phyloP scores from a whole-genome alignment of 2,329 filamentous ascomycete species.

The Alternaria metachromatica region DNA sequence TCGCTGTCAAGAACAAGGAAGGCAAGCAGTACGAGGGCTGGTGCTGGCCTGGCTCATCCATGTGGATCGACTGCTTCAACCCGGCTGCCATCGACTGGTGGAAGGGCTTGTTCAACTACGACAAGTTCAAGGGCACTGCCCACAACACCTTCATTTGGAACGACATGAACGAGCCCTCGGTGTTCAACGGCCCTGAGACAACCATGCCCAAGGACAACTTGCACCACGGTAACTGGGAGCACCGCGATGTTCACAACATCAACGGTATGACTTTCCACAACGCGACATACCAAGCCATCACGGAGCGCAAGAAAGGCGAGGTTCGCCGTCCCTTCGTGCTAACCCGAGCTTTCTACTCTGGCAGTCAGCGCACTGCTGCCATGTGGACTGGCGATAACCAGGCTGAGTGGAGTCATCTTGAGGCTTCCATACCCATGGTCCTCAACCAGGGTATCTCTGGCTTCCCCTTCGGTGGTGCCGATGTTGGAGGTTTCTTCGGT shows the following conservation, averaged over 20 bases:
- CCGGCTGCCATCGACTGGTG: constrained; percentile 93
- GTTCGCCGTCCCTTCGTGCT: constrained; percentile 87
- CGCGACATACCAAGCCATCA: constrained; percentile 84
- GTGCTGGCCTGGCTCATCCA: constrained; percentile 97
- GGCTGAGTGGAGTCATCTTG: constrained; percentile 88
- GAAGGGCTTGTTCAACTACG: constrained; percentile 85
- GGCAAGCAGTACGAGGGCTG: constrained; percentile 89
- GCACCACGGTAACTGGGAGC: constrained; percentile 90
- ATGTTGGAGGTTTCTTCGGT: constrained; percentile 97
- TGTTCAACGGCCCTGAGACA: constrained; percentile 97
- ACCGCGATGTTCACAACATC: constrained; percentile 94
- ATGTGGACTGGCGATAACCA: constrained; percentile 99
- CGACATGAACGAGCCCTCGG: constrained; percentile 99
- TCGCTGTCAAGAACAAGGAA: constrained; percentile 90
- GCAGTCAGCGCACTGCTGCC: constrained; percentile 85
- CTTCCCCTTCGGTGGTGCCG: constrained; percentile 91
- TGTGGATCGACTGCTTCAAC: constrained; percentile 97
- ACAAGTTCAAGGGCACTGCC: constrained; percentile 83
- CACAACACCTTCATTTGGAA: constrained; percentile 97
- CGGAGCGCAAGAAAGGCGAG: constrained; percentile 86
- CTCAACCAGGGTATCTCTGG: constrained; percentile 91
- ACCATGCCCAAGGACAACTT: constrained; percentile 99
- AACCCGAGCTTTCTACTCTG: constrained; percentile 90
- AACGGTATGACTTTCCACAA: constrained; percentile 97
- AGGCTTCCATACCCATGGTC: constrained; percentile 90